Percentiles rank a stretch among this genome's conserved stretches.
Conservation (phyloP, 768 basidiomycete species). For the Russula ochroleuca region DNA sequence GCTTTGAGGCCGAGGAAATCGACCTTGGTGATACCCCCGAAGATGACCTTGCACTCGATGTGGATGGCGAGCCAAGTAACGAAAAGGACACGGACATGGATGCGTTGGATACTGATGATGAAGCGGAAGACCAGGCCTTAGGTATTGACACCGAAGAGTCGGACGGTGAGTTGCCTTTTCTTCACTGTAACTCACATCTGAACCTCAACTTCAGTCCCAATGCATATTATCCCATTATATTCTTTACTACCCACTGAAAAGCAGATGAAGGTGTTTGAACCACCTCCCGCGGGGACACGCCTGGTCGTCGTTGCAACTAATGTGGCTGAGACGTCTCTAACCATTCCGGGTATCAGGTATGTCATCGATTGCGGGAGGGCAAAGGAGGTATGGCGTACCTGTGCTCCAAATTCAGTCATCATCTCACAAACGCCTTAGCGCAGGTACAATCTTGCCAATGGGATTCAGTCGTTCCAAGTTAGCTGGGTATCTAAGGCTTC, state of each 20-base stretch:
- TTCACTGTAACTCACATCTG: conserved; percentile 10
- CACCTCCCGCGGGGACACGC: conserved; percentile 74
- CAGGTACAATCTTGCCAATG: conserved; percentile 71
- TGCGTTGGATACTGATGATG: conserved; percentile 70
- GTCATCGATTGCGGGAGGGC: conserved; percentile 96
- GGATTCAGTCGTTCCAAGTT: conserved; percentile 89
- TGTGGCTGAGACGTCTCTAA: conserved; percentile 94
- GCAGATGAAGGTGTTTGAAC: conserved; percentile 89
- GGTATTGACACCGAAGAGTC: conserved; percentile 61
- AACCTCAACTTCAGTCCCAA: conserved; percentile 54
- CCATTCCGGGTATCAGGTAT: conserved; percentile 95
- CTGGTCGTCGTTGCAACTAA: conserved; percentile 95
- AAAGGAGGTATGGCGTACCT: conserved; percentile 63
- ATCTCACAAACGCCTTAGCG: conserved; percentile 46
- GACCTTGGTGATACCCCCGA: conserved; percentile 54
- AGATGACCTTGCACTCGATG: conserved; percentile 61
- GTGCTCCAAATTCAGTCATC: background rate
- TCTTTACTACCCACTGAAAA: conserved; percentile 89
- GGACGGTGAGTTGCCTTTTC: conserved; percentile 46
- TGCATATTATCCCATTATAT: conserved; percentile 93
- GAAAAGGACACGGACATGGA: conserved; percentile 65
- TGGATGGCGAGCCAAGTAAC: conserved; percentile 45
- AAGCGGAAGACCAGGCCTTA: conserved; percentile 49
- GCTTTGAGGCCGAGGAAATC: conserved; percentile 76
- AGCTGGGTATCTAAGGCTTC: conserved; percentile 56